Base-by-base conservation (phyloP, 208 protist genomes). In the Crithidia mellificae region DNA sequence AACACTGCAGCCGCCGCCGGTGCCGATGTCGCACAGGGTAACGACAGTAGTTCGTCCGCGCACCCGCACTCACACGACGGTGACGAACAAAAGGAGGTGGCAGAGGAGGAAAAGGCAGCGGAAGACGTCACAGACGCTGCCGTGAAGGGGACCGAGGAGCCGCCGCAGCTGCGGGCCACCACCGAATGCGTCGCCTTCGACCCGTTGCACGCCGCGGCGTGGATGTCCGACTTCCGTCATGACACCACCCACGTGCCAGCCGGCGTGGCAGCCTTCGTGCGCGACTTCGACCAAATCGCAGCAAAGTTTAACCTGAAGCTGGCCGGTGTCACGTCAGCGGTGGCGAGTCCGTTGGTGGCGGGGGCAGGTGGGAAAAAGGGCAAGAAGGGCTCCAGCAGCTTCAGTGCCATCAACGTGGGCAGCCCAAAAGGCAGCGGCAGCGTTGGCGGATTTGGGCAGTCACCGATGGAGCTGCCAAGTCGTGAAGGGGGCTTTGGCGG, bases 261-360 rank as follows among this genome's bases (percentile, higher is more conserved):
- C 22, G 84, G 82, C 27, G 74, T 90, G n/a, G 51, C n/a, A 17
- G n/a, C 12, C 78, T 90, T 81, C 46, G 69, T 59, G 38, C 57
- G 32, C 32, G n/a, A 66, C 50, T 43, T 67, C 22, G 44, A 44
- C 17, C 24, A 52, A n/a, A 61, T 53, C 32, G 39, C 58, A 2
- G 36, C 57, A 14, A 58, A 54, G 22, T 39, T 62, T 30, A 44
- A 49, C 25, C 29, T 73, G 22, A 54, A 62, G 68, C 43, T 73
- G 6, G 47, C 34, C 15, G 38, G 27, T 20, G 24, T 15, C 25
- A 49, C 30, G 20, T 41, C 43, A 19, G 58, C 32, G 27, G 43
- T 2, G 9, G 39, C 36, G 5, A 61, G 25, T 20, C 32, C 39
- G 0, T 27, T n/a, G n/a, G n/a, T 47, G 14, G 24, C 56, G 9